A percentile compares a stretch with the other conserved stretches of the same genome.
phyloP scores from a whole-genome alignment of 2,329 filamentous ascomycete genomes.

The Xylaria sp. region DNA sequence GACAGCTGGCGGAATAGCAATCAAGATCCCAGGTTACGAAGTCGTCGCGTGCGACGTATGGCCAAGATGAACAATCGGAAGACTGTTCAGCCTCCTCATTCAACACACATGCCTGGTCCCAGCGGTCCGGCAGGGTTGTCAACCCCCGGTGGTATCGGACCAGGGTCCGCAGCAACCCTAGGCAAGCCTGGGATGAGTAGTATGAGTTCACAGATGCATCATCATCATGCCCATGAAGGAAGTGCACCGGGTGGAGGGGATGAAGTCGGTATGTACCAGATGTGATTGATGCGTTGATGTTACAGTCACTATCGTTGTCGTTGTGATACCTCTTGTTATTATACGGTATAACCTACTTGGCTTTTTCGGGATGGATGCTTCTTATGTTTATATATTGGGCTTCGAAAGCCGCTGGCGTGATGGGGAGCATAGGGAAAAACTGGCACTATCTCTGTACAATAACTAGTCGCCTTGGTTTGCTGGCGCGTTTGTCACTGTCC shows the following conservation, averaged over 20 bases:
- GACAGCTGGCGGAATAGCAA: constrained; percentile 99
- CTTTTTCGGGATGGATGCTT: constrained; percentile 47
- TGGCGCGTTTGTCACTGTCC: constrained; percentile 52
- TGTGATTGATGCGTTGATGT: constrained; percentile 72
- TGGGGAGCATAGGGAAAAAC: constrained; percentile 53
- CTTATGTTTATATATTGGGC: constrained; percentile 53
- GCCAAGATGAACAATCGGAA: constrained; percentile 95
- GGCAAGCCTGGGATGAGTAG: constrained; percentile 73
- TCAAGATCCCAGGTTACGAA: constrained; percentile 90
- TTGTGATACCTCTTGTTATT: constrained; percentile 53
- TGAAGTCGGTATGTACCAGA: constrained; percentile 98
- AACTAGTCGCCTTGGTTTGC: constrained; percentile 58
- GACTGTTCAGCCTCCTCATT: constrained; percentile 69
- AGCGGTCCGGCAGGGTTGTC: constrained; percentile 73
- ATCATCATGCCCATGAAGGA: constrained; percentile 79
- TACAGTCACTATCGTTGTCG: constrained; percentile 51
- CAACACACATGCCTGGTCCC: constrained; percentile 75
- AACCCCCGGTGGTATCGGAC: constrained; percentile 70
- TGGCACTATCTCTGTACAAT: constrained; percentile 67
- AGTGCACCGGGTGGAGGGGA: constrained; percentile 75
- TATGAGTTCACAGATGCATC: constrained; percentile 77
- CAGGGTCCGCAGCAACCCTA: constrained; percentile 65
- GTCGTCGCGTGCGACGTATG: constrained; percentile 91
- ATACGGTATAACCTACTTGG: constrained; percentile 50
- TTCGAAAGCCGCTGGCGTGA: constrained; percentile 51